Base-by-base conservation (phyloP, 495 filamentous ascomycete genomes). In the Aspergillus ostianus region DNA sequence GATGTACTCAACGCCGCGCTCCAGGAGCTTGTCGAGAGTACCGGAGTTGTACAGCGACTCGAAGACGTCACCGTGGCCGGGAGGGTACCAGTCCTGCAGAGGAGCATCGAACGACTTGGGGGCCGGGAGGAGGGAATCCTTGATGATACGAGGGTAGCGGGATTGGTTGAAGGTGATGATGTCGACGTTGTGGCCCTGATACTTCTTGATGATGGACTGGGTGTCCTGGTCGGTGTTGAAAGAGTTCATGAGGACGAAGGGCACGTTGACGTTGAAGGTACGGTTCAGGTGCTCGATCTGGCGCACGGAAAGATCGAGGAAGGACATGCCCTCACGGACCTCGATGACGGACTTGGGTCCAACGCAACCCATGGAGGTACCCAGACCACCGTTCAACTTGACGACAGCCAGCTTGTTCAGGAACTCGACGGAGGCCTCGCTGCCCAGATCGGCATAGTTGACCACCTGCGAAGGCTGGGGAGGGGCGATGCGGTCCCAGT, bases 121-220 rank as follows among this genome's bases (percentile, higher is more conserved):
- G 27, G 91, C 95, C 20, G 94, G 94, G 27, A 98, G 89, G 53
- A 97, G 88, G 20, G 94, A 99, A 81, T 99, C 94, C 83, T 96
- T 97, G 77, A 91, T 87, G 73, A 99, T 88, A 81, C 94, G 90
- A 53, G 94, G 94, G 80, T 97, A 99, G 55, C 92, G 85, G 56
- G 95, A 98, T 82, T 99, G 94, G 84, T 99, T 99, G 90, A 99
- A 99, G 72, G 94, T 99, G 73, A 97, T 83, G 73, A 99, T 97
- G 75, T 98, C 93, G 67, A 99, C 93, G 69, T 96, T 96, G 85
- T 99, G 95, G 63, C 94, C 95, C 80, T 99, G 93, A 80, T 99
- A 99, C 82, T 99, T 99, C 88, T 98, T 98, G 81, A 99, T 99
- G 80, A 99, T 99, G 74, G 90, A 94, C 64, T 91, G 89, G 59